Evolutionary conservation across 352 stramenopile genomes (phyloP).

Genomic region (Pythium aristosporum): DNA sequence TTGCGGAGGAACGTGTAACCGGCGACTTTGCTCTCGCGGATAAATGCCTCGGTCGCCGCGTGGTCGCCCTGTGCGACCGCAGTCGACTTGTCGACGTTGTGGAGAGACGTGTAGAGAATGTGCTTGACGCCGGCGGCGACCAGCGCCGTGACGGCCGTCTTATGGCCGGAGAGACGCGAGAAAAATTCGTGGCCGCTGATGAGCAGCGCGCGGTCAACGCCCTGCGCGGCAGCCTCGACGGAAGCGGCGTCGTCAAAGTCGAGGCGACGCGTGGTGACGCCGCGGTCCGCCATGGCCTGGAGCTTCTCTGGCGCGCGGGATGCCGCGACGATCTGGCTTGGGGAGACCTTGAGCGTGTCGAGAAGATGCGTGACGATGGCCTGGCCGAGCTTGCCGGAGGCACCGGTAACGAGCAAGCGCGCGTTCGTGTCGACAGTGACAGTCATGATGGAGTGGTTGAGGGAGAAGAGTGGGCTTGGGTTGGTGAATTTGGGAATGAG

Average conservation of each 20-base stretch:
- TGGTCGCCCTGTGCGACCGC: constrained; percentile 3
- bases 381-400: constrained; percentile 27
- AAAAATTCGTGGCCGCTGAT: constrained; percentile 21
- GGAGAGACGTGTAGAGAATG: constrained; percentile 27
- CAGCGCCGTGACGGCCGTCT: constrained; percentile 11
- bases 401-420: constrained; percentile 29
- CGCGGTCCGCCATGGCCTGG: constrained; percentile 2
- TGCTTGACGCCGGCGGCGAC: constrained; percentile 25
- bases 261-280: constrained; percentile 13
- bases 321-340: constrained; percentile 23
- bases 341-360: constrained; percentile 27
- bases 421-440: constrained; percentile 12
- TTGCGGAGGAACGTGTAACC: constrained; percentile 21
- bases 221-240: constrained; percentile 19
- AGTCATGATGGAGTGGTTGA: not conserved
- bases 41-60: constrained; percentile 10
- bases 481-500: constrained; percentile 4
- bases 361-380: constrained; percentile 26
- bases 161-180: not conserved
- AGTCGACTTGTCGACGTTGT: constrained; percentile 10
- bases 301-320: constrained; percentile 23
- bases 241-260: constrained; percentile 19
- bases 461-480: not conserved
- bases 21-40: constrained; percentile 18
- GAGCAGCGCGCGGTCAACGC: constrained; percentile 23